These are phyloP conservation scores for Brassica hybrid DNA, from an alignment of 441 rosid species.

Conservation along the genomic window DNA sequence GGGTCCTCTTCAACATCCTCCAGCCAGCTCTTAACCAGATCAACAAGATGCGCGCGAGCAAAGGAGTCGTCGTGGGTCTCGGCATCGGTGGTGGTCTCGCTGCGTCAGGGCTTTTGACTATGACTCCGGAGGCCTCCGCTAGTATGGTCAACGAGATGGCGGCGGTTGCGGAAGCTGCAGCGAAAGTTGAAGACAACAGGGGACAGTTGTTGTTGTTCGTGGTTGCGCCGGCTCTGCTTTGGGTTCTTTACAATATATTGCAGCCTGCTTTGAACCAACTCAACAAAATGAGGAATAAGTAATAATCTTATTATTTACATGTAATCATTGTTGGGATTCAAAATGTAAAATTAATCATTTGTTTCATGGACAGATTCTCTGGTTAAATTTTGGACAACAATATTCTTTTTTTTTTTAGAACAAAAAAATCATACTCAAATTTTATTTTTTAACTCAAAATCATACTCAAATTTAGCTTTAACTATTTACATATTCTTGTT, in stretches of 20 bases:
- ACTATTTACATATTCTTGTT: not conserved
- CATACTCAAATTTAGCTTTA: not conserved
- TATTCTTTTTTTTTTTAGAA: not conserved
- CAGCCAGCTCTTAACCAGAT: slow-evolving; percentile 92
- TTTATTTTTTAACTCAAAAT: too few relatives aligned
- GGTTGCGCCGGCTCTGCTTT: slow-evolving; percentile 59
- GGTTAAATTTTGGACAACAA: slow-evolving; percentile 23
- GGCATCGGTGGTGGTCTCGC: slow-evolving; percentile 80
- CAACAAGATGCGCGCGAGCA: slow-evolving; percentile 69
- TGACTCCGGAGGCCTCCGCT: slow-evolving; percentile 48
- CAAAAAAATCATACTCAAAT: too few relatives aligned
- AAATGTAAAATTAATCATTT: slow-evolving; percentile 42
- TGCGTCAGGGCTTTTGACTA: slow-evolving; percentile 52
- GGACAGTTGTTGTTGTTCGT: slow-evolving; percentile 62
- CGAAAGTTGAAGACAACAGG: slow-evolving; percentile 59
- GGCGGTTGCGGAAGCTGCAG: slow-evolving; percentile 58
- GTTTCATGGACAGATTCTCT: slow-evolving; percentile 39
- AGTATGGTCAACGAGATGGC: slow-evolving; percentile 13
- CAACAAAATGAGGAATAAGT: slow-evolving; percentile 56
- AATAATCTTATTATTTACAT: slow-evolving; percentile 1
- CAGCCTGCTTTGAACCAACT: slow-evolving; percentile 70
- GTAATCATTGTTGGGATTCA: slow-evolving; percentile 17
- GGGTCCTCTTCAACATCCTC: slow-evolving; percentile 95
- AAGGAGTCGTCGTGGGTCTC: slow-evolving; percentile 67
- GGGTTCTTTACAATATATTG: slow-evolving; percentile 68